Conservation (phyloP, 371 early-diverging fungal species). For the Rhizopus arrhizus region DNA sequence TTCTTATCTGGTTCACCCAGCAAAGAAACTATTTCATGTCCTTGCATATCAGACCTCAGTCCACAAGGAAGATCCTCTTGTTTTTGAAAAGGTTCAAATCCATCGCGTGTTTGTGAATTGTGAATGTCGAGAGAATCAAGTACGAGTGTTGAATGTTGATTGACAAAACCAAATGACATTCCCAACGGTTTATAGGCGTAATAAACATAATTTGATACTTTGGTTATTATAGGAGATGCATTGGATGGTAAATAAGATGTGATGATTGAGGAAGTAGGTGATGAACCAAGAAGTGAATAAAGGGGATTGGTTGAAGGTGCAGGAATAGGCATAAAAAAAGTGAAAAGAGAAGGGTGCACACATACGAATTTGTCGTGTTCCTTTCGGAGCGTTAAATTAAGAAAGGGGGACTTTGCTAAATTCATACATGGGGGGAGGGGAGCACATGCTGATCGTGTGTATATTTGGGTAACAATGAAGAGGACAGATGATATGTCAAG, state of each 20-base stretch:
- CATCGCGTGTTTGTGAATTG: conserved; percentile 47
- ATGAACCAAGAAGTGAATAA: conserved; percentile 2
- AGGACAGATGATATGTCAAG: conserved; percentile 5
- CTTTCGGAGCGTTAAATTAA: conserved; percentile 1
- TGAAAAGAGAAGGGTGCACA: background rate
- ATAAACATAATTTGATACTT: conserved; percentile 35
- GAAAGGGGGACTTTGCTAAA: background rate
- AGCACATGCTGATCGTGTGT: conserved; percentile 4
- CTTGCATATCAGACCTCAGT: conserved; percentile 32
- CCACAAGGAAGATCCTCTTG: conserved; percentile 31
- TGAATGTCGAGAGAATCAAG: conserved; percentile 50
- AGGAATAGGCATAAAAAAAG: conserved; percentile 1
- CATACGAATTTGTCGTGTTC: background rate
- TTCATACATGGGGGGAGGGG: conserved; percentile 4
- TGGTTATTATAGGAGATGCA: conserved; percentile 17
- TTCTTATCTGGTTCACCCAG: conserved; percentile 54
- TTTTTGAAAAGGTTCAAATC: conserved; percentile 32
- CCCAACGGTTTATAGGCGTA: conserved; percentile 42
- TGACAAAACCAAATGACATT: conserved; percentile 44
- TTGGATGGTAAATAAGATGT: conserved; percentile 8
- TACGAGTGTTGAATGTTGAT: conserved; percentile 6
- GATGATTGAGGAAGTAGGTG: conserved; percentile 3
- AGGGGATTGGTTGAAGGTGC: conserved; percentile 9
- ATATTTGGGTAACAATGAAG: conserved; percentile 4
- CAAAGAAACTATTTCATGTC: conserved; percentile 46